Evolutionary conservation across 1,284 basidiomycete genomes (phyloP).

Genomic region (Coniferiporia sulphurascens): DNA sequence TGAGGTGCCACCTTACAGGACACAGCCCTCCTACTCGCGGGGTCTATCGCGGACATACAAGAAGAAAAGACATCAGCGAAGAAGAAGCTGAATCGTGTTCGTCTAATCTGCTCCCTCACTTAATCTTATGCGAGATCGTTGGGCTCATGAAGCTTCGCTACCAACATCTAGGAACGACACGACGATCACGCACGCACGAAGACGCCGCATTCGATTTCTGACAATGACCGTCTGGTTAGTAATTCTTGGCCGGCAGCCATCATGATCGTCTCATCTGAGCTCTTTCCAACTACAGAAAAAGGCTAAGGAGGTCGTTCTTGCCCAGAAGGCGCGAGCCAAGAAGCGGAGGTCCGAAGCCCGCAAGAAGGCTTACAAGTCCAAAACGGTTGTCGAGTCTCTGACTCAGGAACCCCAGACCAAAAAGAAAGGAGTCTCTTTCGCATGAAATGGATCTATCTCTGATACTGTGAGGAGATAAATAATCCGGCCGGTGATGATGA

Average conservation of each 20-base stretch:
- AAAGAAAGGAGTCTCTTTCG: conserved; percentile 17
- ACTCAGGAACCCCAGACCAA: neutral
- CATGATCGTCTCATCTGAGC: neutral
- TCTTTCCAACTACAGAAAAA: conserved; percentile 2
- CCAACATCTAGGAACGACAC: conserved; percentile 8
- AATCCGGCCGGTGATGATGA: neutral
- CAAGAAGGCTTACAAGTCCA: neutral
- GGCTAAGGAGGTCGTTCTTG: conserved; percentile 15
- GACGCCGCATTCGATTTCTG: neutral
- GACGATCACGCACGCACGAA: conserved; percentile 3
- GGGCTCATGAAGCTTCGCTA: neutral
- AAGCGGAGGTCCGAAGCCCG: conserved; percentile 5
- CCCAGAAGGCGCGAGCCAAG: conserved; percentile 8
- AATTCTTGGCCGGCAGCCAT: neutral
- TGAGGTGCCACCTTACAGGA: neutral
- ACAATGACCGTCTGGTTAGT: conserved; percentile 9
- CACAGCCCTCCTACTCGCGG: conserved; percentile 14
- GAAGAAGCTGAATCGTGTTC: conserved; percentile 6
- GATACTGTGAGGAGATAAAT: neutral
- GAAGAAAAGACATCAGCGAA: conserved; percentile 8
- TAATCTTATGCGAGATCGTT: neutral
- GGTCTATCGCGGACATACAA: conserved; percentile 8
- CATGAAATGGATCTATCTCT: neutral
- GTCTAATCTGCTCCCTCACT: neutral
- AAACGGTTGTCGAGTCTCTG: neutral